Conservation (phyloP, 495 filamentous ascomycete species). For the Podospora tetraspora region DNA sequence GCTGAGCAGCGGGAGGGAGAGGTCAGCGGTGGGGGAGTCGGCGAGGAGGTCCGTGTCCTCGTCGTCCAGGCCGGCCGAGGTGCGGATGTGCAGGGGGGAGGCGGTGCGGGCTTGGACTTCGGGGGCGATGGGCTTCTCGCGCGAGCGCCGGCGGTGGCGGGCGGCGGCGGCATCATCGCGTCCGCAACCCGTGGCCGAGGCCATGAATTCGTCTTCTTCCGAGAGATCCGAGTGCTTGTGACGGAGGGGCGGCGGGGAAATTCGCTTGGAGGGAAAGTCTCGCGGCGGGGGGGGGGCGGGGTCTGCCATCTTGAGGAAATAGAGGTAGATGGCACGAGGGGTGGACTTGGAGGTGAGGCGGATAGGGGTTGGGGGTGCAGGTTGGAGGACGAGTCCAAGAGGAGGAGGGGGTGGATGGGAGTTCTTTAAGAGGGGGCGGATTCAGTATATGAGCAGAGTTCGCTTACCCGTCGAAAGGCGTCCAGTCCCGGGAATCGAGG, state of each 20-base stretch:
- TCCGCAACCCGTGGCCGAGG: neutral
- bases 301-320: neutral
- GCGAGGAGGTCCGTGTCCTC: neutral
- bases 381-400: neutral
- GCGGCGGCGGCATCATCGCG: conserved; percentile 10
- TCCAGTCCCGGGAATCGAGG: conserved; percentile 14
- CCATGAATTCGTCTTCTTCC: neutral
- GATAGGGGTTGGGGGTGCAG: neutral
- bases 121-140: conserved; percentile 3
- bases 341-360: neutral
- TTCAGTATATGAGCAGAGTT: conserved; percentile 1
- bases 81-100: neutral
- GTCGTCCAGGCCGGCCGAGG: neutral
- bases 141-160: conserved; percentile 10
- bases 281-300: neutral
- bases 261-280: neutral
- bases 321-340: neutral
- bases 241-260: neutral
- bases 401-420: neutral
- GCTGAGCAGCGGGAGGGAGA: conserved; percentile 31
- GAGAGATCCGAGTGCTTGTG: neutral
- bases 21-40: conserved; percentile 21
- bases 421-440: neutral
- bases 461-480: conserved; percentile 19
- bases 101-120: conserved; percentile 7